Percentiles rank a stretch among this genome's conserved stretches.
These are phyloP conservation scores for Monascus purpureus DNA, from an alignment of 495 filamentous ascomycete genomes.

Conservation along the genomic window DNA sequence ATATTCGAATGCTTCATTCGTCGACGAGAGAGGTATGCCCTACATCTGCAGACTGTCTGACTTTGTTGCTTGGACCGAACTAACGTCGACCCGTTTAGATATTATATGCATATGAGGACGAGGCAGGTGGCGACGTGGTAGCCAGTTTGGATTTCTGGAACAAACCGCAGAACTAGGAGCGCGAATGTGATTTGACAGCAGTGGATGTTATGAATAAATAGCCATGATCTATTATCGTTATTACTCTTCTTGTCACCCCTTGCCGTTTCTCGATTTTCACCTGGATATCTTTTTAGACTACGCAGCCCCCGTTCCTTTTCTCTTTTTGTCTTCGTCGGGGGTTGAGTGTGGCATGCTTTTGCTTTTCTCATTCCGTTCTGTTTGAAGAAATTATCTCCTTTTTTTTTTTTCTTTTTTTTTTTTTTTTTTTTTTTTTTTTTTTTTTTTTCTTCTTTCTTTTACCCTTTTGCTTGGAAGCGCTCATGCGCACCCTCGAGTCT, in stretches of 20 bases:
- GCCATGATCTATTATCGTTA: background rate
- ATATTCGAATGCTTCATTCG: conserved; percentile 93
- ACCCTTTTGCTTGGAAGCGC: no score
- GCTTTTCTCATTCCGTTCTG: no score
- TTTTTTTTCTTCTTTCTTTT: no score
- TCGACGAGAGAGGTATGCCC: conserved; percentile 83
- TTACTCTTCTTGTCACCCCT: background rate
- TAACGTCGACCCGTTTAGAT: conserved; percentile 59
- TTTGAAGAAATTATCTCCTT: no score
- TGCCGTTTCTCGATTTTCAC: background rate
- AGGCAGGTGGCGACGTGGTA: conserved; percentile 80
- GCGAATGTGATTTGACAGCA: background rate
- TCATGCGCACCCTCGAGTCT: no score
- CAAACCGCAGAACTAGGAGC: conserved; percentile 24
- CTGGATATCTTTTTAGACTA: background rate
- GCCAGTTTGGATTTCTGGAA: conserved; percentile 97
- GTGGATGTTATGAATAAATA: background rate
- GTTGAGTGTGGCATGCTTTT: no score
- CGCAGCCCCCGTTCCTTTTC: background rate
- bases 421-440: no score
- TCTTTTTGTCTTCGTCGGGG: background rate
- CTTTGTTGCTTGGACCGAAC: no score
- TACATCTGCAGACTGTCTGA: background rate
- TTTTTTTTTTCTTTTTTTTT: no score
- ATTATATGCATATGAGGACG: conserved; percentile 93